Conservation (phyloP, 164 flowering plant genomes). For the Dillenia turbinata region DNA sequence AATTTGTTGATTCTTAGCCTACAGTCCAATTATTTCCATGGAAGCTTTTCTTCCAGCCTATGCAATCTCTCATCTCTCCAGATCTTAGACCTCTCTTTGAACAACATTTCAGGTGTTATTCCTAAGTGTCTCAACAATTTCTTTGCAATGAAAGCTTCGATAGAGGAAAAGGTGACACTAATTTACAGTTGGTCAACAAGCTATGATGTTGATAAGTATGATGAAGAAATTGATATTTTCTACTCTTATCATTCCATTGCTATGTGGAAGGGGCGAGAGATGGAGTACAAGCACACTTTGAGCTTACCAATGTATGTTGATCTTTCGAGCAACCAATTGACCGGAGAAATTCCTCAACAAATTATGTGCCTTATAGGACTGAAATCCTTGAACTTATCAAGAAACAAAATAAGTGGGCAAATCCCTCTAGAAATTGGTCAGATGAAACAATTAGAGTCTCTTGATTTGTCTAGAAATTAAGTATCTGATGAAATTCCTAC, state of each 20-base stretch:
- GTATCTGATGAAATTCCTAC: slow-evolving; percentile 33
- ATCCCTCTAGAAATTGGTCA: slow-evolving; percentile 26
- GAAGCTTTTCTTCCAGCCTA: slow-evolving; percentile 17
- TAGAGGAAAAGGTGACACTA: too few relatives aligned
- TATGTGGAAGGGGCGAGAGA: slow-evolving; percentile 8
- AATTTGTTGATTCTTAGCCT: slow-evolving; percentile 7
- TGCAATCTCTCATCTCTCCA: slow-evolving; percentile 16
- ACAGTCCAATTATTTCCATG: slow-evolving; percentile 8
- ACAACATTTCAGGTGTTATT: slow-evolving; percentile 20
- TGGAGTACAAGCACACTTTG: neutral
- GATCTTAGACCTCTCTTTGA: slow-evolving; percentile 19
- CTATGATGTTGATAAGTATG: too few relatives aligned
- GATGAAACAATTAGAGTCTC: slow-evolving; percentile 16
- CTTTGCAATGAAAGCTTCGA: neutral
- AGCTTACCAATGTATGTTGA: slow-evolving; percentile 3
- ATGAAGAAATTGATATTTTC: too few relatives aligned
- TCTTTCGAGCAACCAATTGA: slow-evolving; percentile 14
- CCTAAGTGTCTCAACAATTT: slow-evolving; percentile 19
- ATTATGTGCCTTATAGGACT: slow-evolving; percentile 1
- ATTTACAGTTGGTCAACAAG: neutral
- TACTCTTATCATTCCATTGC: too few relatives aligned
- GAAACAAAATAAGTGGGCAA: slow-evolving; percentile 20
- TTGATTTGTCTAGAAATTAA: slow-evolving; percentile 34
- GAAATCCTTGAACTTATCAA: slow-evolving; percentile 24
- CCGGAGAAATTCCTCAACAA: slow-evolving; percentile 11